These are phyloP conservation scores for Sphenostylis stenocarpa DNA, from an alignment of 306 rosid genomes.

Conservation along the genomic window DNA sequence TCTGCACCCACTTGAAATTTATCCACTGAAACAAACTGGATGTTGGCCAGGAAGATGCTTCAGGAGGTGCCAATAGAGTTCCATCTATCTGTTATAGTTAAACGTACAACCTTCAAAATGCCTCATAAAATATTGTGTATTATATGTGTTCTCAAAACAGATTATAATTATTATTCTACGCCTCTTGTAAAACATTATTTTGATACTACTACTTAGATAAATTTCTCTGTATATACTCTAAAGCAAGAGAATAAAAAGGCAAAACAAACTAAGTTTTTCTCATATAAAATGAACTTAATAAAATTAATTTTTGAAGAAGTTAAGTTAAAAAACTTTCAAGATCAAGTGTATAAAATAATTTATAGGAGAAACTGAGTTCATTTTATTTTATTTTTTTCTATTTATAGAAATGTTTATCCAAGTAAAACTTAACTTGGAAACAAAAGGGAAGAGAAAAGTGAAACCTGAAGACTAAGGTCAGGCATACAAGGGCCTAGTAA, in stretches of 20 bases:
- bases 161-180: background rate
- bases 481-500: constrained; percentile 92
- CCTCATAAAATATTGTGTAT: background rate
- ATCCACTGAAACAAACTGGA: constrained; percentile 81
- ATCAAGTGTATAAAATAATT: too few relatives aligned
- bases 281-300: too few relatives aligned
- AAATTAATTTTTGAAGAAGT: too few relatives aligned
- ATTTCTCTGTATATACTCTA: too few relatives aligned
- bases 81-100: constrained; percentile 75
- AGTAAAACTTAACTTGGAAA: background rate
- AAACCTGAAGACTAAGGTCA: constrained; percentile 79
- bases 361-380: too few relatives aligned
- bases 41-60: constrained; percentile 71
- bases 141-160: background rate
- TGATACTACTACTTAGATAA: background rate
- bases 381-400: too few relatives aligned
- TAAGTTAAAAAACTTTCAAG: too few relatives aligned
- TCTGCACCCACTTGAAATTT: constrained; percentile 76
- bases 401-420: too few relatives aligned
- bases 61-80: constrained; percentile 69
- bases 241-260: too few relatives aligned
- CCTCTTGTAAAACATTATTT: background rate
- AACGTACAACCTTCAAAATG: background rate
- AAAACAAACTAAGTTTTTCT: too few relatives aligned
- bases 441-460: background rate